Conservation (phyloP, 192 early-diverging fungal genomes). For the Umbelopsis sp. region DNA sequence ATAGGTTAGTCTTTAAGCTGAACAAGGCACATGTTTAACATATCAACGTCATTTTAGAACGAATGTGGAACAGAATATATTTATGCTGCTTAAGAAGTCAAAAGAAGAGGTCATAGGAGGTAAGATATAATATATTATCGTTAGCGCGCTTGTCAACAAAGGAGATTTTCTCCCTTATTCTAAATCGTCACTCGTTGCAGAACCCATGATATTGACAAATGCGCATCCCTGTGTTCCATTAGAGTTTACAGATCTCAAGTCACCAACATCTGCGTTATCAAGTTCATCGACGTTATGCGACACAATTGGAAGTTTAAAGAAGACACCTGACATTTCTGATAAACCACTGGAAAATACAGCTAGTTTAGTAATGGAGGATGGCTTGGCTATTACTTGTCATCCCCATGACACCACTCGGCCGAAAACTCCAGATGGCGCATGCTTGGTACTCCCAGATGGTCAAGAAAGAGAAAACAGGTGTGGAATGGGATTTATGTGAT, state of each 20-base stretch:
- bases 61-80: background rate
- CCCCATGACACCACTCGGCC: background rate
- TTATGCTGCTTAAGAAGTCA: background rate
- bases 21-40: background rate
- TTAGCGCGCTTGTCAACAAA: background rate
- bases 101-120: background rate
- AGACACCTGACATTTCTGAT: background rate
- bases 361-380: background rate
- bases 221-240: background rate
- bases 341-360: background rate
- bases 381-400: background rate
- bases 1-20: background rate
- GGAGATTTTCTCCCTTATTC: background rate
- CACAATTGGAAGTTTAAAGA: background rate
- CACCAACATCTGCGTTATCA: conserved; percentile 6
- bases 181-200: conserved; percentile 1
- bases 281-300: conserved; percentile 6
- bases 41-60: background rate
- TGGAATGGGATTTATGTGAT: background rate
- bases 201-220: conserved; percentile 2
- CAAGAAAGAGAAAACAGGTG: background rate
- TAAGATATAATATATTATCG: background rate
- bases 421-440: background rate
- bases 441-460: background rate
- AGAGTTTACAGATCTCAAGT: background rate